These are phyloP conservation scores for Zasmidium citrigriseum DNA, from an alignment of 2,329 filamentous ascomycete species.

Conservation along the genomic window DNA sequence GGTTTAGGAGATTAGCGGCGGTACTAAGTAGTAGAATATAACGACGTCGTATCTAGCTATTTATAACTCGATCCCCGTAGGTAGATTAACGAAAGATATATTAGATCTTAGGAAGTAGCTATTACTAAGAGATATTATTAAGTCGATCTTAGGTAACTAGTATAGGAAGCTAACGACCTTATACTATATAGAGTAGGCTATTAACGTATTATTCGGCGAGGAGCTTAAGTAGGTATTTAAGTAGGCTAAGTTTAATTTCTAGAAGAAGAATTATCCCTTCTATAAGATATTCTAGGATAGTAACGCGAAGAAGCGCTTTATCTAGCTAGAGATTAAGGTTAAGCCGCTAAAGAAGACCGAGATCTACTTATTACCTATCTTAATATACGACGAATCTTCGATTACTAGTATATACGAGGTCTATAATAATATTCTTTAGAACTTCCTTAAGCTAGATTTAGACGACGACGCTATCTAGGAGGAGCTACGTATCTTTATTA, in stretches of 20 bases:
- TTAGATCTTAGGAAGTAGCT: background rate
- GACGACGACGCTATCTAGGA: background rate
- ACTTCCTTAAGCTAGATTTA: background rate
- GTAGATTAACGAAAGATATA: background rate
- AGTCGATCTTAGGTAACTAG: background rate
- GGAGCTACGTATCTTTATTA: background rate
- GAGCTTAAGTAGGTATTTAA: background rate
- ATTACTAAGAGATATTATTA: background rate
- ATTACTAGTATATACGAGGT: conserved; percentile 5
- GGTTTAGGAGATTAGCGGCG: background rate
- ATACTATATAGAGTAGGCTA: background rate
- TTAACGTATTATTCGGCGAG: background rate
- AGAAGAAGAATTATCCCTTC: background rate
- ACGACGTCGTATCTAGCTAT: background rate
- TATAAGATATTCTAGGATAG: background rate
- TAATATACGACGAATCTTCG: conserved; percentile 4
- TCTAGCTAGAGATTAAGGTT: background rate
- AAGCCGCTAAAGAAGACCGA: background rate
- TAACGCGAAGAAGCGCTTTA: background rate
- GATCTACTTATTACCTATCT: background rate
- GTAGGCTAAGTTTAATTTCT: background rate
- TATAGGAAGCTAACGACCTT: background rate
- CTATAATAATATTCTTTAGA: background rate
- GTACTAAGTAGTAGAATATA: background rate
- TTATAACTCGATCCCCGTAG: background rate